Percentiles rank a stretch among this genome's conserved stretches.
Conservation (phyloP, 257 asterid genomes). For the Solanum ossicruentum region DNA sequence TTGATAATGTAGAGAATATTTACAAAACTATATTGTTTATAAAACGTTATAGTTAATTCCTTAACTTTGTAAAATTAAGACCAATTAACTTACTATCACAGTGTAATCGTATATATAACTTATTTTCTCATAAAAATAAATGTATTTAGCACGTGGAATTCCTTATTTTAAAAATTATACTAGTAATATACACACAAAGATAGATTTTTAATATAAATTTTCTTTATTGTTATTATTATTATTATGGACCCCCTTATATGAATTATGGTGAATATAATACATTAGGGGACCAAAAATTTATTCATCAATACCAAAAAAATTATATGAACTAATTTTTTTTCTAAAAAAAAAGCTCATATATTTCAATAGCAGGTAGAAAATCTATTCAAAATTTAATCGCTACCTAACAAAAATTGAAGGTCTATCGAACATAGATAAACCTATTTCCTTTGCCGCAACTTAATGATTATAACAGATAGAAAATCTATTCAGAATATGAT, state of each 20-base stretch:
- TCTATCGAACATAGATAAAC: slow-evolving; percentile 2
- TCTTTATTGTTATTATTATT: not conserved
- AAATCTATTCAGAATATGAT: too few species aligned
- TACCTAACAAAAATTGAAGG: too few species aligned
- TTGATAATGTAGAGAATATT: not conserved
- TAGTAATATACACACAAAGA: too few species aligned
- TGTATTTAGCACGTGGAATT: not conserved
- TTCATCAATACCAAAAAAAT: not conserved
- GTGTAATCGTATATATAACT: not conserved
- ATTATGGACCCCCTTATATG: not conserved
- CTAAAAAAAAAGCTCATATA: not conserved
- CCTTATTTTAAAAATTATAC: too few species aligned
- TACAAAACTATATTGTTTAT: not conserved
- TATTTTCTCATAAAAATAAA: not conserved
- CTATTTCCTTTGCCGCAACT: slow-evolving; percentile 69
- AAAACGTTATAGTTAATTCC: not conserved
- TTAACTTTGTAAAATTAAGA: not conserved
- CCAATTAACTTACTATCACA: not conserved
- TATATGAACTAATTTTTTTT: too few species aligned
- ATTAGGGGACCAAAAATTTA: not conserved
- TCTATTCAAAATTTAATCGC: too few species aligned
- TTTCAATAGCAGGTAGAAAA: not conserved
- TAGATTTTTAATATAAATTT: not conserved
- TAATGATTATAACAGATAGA: slow-evolving; percentile 17
- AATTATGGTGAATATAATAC: too few species aligned